Conservation (phyloP, 1,139 yeast species). For the Magnusiomyces clavatus region DNA sequence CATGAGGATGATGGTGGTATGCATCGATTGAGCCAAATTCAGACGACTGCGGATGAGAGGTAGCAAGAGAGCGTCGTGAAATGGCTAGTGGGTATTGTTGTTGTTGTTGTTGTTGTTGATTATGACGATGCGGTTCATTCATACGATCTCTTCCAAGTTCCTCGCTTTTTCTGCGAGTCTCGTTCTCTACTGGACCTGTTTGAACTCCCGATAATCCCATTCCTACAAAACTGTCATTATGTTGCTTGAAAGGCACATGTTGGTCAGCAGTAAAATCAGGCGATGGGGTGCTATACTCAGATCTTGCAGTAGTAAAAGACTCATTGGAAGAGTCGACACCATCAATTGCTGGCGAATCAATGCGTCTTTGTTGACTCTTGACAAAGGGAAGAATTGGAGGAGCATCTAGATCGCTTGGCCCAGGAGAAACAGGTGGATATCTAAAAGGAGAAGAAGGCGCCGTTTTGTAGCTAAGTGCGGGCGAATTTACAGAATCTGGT, state of each 20-base stretch:
- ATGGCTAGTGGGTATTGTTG: too few relatives aligned
- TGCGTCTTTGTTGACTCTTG: background rate
- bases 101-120: too few relatives aligned
- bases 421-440: background rate
- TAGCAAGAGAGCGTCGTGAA: too few relatives aligned
- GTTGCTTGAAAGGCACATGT: background rate
- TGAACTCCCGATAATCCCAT: constrained; percentile 1
- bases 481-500: constrained; percentile 1
- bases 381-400: constrained; percentile 9
- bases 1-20: too few relatives aligned
- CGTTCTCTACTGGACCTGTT: background rate
- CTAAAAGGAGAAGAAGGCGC: constrained; percentile 9
- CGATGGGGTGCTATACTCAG: background rate
- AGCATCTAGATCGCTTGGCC: constrained; percentile 2
- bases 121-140: too few relatives aligned
- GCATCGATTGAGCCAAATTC: too few relatives aligned
- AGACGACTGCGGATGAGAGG: too few relatives aligned
- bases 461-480: background rate
- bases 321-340: constrained; percentile 12
- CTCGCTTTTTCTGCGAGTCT: too few relatives aligned
- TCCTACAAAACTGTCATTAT: background rate
- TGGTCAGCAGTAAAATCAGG: background rate
- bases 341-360: background rate
- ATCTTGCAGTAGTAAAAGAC: constrained; percentile 3
- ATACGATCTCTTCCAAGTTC: too few relatives aligned